These are phyloP conservation scores for Quercus tomentella DNA, from an alignment of 331 rosid species.

Conservation along the genomic window DNA sequence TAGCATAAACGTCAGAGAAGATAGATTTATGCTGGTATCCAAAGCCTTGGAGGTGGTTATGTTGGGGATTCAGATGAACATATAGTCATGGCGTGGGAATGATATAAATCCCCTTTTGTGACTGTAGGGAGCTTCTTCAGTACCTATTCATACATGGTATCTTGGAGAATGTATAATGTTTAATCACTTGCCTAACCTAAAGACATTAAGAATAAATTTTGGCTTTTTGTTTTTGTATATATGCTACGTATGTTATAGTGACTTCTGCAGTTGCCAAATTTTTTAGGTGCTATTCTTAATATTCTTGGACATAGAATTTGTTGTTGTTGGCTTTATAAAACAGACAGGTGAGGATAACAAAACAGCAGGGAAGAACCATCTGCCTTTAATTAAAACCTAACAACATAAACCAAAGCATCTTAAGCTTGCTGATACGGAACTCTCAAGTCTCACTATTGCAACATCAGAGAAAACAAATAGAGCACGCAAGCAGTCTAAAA, in stretches of 20 bases:
- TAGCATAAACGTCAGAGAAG: not conserved
- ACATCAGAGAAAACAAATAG: no score
- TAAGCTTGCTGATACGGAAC: no score
- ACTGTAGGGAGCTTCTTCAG: not conserved
- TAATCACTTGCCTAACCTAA: not conserved
- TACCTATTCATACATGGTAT: slow-evolving; percentile 1
- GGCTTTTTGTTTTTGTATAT: slow-evolving; percentile 16
- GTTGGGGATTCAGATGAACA: slow-evolving; percentile 11
- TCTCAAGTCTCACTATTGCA: no score
- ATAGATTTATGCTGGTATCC: slow-evolving; percentile 14
- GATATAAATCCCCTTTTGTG: not conserved
- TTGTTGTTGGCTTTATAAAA: not conserved
- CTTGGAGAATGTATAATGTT: not conserved
- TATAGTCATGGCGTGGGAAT: not conserved
- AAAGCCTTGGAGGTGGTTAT: slow-evolving; percentile 17
- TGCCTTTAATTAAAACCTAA: no score
- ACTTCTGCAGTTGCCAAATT: not conserved
- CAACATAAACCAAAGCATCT: no score
- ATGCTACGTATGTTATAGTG: not conserved
- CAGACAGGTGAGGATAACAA: no score
- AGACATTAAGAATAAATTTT: slow-evolving; percentile 3
- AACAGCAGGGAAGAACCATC: no score
- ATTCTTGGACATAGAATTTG: slow-evolving; percentile 27
- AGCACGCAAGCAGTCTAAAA: no score
- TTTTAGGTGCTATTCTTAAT: not conserved